Evolutionary conservation across 108 stramenopile genomes (phyloP).

Genomic region (Conticribra weissflogii): DNA sequence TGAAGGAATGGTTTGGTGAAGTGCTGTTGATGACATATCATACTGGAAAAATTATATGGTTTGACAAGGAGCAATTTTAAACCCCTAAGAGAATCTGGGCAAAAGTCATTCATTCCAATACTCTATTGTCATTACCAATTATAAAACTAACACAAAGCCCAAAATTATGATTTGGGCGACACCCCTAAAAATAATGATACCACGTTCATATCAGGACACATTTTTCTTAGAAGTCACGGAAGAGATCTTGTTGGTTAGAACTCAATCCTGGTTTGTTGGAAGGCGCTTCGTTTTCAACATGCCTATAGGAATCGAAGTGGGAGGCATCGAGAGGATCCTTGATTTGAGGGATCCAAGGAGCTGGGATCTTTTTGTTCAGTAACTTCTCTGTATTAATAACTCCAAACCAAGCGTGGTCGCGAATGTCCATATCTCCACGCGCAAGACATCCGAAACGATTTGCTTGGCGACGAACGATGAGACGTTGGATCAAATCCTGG

Average conservation of each 20-base stretch:
- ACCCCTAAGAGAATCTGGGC: no score
- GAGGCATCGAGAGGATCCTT: conserved; percentile 93
- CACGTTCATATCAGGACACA: conserved; percentile 1
- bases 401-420: conserved; percentile 95
- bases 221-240: conserved; percentile 74
- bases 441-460: conserved; percentile 91
- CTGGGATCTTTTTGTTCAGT: conserved; percentile 79
- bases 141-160: no score
- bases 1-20: no score
- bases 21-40: no score
- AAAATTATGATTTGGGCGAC: no score
- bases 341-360: conserved; percentile 96
- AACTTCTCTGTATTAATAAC: conserved; percentile 90
- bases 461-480: conserved; percentile 89
- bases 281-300: conserved; percentile 91
- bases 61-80: no score
- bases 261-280: conserved; percentile 75
- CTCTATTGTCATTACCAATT: no score
- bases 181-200: no score
- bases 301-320: conserved; percentile 97
- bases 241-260: conserved; percentile 74
- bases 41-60: no score
- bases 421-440: conserved; percentile 90
- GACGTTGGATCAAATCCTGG: conserved; percentile 87
- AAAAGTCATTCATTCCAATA: no score